These are phyloP conservation scores for Ceratobasidium sp. DNA, from an alignment of 1,284 basidiomycete genomes.

Conservation along the genomic window DNA sequence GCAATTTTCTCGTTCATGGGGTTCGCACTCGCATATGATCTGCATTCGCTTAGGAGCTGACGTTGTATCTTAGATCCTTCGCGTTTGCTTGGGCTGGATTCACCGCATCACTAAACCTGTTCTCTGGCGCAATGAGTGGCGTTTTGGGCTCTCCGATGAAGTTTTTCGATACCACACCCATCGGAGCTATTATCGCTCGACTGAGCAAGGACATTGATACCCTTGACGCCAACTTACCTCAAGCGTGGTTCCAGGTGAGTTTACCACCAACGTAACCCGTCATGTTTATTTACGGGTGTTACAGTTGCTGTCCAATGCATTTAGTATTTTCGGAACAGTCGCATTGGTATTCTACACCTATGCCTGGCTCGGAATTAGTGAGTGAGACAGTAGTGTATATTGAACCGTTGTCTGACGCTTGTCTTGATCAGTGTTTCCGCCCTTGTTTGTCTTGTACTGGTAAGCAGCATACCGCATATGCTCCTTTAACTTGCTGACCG, in stretches of 20 bases:
- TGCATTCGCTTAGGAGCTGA: neutral
- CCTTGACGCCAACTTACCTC: constrained; percentile 60
- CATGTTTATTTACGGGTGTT: neutral
- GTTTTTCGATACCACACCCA: constrained; percentile 88
- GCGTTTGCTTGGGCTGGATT: constrained; percentile 68
- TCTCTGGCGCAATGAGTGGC: constrained; percentile 68
- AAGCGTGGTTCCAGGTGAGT: constrained; percentile 50
- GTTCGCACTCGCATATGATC: constrained; percentile 57
- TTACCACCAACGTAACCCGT: constrained; percentile 48
- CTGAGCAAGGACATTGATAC: constrained; percentile 70
- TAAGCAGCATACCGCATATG: constrained; percentile 40
- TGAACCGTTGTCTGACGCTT: neutral
- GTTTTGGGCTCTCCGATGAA: constrained; percentile 78
- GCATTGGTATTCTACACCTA: constrained; percentile 75
- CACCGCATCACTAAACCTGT: constrained; percentile 72
- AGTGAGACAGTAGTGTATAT: neutral
- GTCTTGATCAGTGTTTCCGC: constrained; percentile 62
- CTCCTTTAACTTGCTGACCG: constrained; percentile 54
- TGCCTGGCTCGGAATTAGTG: constrained; percentile 67
- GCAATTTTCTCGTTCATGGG: constrained; percentile 71
- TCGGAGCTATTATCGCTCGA: constrained; percentile 73
- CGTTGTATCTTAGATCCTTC: constrained; percentile 24
- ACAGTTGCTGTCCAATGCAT: constrained; percentile 67
- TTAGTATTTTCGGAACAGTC: constrained; percentile 68
- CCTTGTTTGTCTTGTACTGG: constrained; percentile 49